Base-by-base conservation (phyloP, 164 flowering plant species). In the Macadamia tetraphylla region DNA sequence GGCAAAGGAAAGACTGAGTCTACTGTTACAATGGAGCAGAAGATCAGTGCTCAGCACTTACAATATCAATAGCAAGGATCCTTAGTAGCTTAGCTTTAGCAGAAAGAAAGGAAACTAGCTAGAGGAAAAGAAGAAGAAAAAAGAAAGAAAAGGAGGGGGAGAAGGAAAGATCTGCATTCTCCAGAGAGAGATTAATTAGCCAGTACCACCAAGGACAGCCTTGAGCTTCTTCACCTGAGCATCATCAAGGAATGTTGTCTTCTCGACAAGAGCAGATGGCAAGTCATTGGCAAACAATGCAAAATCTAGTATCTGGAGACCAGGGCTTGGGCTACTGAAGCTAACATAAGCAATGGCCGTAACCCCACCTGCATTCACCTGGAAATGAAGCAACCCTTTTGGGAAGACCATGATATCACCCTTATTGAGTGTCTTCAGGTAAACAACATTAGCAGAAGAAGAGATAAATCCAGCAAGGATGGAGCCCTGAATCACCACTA, bases 341-440 rank as follows among this genome's bases (percentile, higher is more conserved):
- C 51, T 61, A 6, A 62, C 81, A 61, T 68, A 60, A 5, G 71
- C 83, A n/a, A 64, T 6, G 0, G 85, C 77, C 0, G 42, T 18
- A 10, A 3, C 10, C 8, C 44, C 66, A 4, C 75, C 81, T 1
- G 78, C 68, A 65, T 82, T 84, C 4, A 77, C 29, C 62, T 80
- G 84, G 61, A 82, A 84, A 49, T 84, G 85, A 63, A 82, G 58
- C 68, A 85, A 66, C 35, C 88, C 88, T 71, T 73, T 77, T 12
- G 88, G 86, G 70, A 77, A 82, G 1, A 81, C 77, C 82, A 85
- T 79, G 1, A 74, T 30, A 10, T 85, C 86, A 0, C 86, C 88
- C 69, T 74, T 73, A 6, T 69, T 53, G 0, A 85, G 73, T 0
- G 63, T 71, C 63, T 77, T 76, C 0, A 68, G 2, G 60, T 82